phyloP scores from a whole-genome alignment of 2,329 filamentous ascomycete genomes.

The Tolypocladium amazonense region DNA sequence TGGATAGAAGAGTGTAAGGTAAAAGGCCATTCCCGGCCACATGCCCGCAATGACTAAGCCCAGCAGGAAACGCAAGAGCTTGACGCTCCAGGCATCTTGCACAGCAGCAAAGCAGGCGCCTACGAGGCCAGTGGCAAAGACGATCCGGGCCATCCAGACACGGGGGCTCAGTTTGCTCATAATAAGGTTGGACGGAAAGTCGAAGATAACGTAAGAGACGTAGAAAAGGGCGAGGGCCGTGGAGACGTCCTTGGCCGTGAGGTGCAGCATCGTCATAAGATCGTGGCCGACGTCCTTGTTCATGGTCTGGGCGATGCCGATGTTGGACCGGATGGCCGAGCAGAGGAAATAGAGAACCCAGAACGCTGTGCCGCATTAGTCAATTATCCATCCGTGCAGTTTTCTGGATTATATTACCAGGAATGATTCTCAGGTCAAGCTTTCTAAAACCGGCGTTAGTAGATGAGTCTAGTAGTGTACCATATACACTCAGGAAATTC shows the following conservation, averaged over 20 bases:
- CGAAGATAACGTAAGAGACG: constrained; percentile 83
- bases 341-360: constrained; percentile 89
- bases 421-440: constrained; percentile 49
- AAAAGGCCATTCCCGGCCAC: constrained; percentile 94
- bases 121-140: constrained; percentile 76
- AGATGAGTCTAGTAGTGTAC: neutral
- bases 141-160: constrained; percentile 87
- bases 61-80: constrained; percentile 76
- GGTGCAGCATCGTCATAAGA: constrained; percentile 57
- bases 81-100: constrained; percentile 72
- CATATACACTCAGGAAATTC: no score
- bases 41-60: constrained; percentile 84
- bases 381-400: no score
- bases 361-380: constrained; percentile 47
- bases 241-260: constrained; percentile 68
- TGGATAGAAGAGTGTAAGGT: constrained; percentile 84
- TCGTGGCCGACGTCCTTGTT: constrained; percentile 62
- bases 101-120: constrained; percentile 77
- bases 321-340: constrained; percentile 84
- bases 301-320: constrained; percentile 93
- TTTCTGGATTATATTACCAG: constrained; percentile 25
- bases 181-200: constrained; percentile 77
- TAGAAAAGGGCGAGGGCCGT: constrained; percentile 84
- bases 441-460: constrained; percentile 23
- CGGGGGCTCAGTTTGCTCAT: constrained; percentile 80